Base-by-base conservation (phyloP, 768 basidiomycete species). In the Naganishia vishniacii region DNA sequence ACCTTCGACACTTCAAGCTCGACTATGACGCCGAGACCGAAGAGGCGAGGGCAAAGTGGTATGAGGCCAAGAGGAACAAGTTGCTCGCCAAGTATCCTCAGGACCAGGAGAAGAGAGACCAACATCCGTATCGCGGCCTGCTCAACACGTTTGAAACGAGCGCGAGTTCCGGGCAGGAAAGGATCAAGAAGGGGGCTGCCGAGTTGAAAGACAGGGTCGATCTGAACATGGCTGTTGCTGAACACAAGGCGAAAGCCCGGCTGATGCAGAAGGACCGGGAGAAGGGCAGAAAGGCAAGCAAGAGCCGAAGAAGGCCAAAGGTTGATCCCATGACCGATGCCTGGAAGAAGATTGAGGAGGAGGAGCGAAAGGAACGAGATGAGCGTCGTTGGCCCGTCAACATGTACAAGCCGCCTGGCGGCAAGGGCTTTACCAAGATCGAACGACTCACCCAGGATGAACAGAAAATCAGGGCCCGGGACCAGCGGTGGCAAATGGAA, bases 1-100 rank as follows among this genome's bases (percentile, higher is more conserved):
- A 47, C 13, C 20, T 28, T 11, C 44, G 62, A 29, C 62, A 63
- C 42, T 42, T 53, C 62, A 63, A 51, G n/a, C 49, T 63, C 40
- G 62, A 51, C 13, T 63, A 26, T 18, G 51, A 63, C 11, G 49
- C 41, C 11, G 48, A 53, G 29, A 26, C 28, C 8, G 48, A 42
- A 42, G 40, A 63, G 62, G 51, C 41, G 26, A 56, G 41, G 41
- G 62, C 26, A 15, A 51, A 63, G 49, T 16, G 62, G 41, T 46
- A 63, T 32, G 62, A 63, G 32, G 62, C 62, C 1, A 49, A 63
- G 26, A 56, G 45, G 18, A 40, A 37, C 5, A 37, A 25, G 20
- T 20, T 56, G 7, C 53, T 56, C 37, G 32, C 53, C 13, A 56
- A 56, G 34, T 56, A 56, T 13, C 53, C 53, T 16, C 20, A 37